Evolutionary conservation across 306 rosid species (phyloP).

Genomic region (Arachis hypogaea): DNA sequence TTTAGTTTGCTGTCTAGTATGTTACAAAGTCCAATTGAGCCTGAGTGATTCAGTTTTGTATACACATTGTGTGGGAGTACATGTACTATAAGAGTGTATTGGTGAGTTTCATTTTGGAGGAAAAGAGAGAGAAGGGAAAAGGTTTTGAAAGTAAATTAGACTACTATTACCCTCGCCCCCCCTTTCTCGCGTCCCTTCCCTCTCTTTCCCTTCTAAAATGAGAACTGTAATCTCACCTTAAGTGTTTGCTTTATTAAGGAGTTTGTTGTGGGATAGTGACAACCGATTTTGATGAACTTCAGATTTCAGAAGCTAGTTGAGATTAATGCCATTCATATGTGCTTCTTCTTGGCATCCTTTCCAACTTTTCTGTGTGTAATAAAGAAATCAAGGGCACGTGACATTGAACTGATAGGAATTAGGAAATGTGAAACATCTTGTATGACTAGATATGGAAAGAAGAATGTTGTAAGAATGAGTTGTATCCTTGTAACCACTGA

Average conservation of each 20-base stretch:
- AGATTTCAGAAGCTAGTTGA: constrained; percentile 5
- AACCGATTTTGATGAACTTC: background rate
- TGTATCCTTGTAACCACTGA: constrained; percentile 15
- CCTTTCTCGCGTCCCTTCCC: no score
- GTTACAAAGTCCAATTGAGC: background rate
- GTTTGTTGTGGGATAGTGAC: constrained; percentile 14
- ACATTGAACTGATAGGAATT: background rate
- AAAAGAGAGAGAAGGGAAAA: no score
- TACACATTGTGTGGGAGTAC: background rate
- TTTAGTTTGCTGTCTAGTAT: no score
- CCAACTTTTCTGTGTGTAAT: background rate
- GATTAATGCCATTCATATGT: background rate
- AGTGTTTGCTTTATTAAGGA: no score
- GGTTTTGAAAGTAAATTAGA: no score
- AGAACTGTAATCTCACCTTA: no score
- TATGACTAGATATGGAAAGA: background rate
- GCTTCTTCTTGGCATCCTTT: background rate
- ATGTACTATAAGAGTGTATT: no score
- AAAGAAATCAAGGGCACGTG: constrained; percentile 10
- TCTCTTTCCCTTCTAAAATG: no score
- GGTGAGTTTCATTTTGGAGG: no score
- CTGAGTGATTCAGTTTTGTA: background rate
- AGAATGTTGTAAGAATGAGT: constrained; percentile 14
- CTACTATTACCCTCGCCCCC: no score
- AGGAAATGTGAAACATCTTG: background rate